Evolutionary conservation across 768 basidiomycete species (phyloP), one percentile per base, ranked within the genome.

Genomic region (Tricholoma sp.): DNA sequence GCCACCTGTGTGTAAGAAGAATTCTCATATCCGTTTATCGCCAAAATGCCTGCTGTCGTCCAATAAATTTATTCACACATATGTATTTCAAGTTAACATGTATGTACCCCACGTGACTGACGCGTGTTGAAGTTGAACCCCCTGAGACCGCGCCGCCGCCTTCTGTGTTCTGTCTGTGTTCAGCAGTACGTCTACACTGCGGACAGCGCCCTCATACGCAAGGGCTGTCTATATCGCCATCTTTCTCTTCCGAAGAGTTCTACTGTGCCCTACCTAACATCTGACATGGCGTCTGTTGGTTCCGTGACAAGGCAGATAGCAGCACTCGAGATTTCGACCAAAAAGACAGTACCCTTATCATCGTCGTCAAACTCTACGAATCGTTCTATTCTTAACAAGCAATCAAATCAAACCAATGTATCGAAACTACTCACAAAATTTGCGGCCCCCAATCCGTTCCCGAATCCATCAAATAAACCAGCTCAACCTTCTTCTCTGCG

Each of bases 351-450:
- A 69, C 71, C 70, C 19, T 65, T 65, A 27, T 73, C 70, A 29
- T 73, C 70, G 3, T 61, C 68, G 5, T 58, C 72, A 16, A 69
- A 68, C 4, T 68, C 57, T 5, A 47, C 69, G 9, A 63, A 57
- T 16, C 64, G 71, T 54, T 64, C 73, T 59, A 61, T 72, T 59
- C 72, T 76, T 62, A 53, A 77, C 61, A 89, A 88, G 64, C 81
- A 83, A 24, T 69, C 83, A 19, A 80, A 79, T 63, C 83, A 86
- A 64, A 66, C 76, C 2, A 83, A 80, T 62, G 84, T 89, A 22
- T 74, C 85, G 11, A 91, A 89, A 67, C 77, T 90, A 10, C 77
- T 89, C 57, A 83, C 84, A 1, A 91, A 91, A 72, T 90, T 80
- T 62, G 86, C 85, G 9, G 80, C 86, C 2, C 85, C 88, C 0